phyloP scores from a whole-genome alignment of 2,329 filamentous ascomycete species.

The Stachybotrys elegans region DNA sequence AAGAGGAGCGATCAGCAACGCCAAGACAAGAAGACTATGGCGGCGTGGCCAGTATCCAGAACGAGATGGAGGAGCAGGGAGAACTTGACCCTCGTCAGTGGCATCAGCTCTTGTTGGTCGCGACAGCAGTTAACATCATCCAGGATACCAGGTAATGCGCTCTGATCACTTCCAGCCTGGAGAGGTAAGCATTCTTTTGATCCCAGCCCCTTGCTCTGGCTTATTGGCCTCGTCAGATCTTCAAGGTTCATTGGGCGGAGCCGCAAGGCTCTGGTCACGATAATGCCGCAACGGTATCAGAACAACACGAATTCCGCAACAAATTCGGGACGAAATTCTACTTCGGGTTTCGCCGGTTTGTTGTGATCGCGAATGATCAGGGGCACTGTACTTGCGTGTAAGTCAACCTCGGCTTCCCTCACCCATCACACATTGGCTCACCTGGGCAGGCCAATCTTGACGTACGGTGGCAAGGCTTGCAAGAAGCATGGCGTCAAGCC shows the following conservation, averaged over 20 bases:
- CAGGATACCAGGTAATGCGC: slow-evolving; percentile 34
- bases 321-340: slow-evolving; percentile 35
- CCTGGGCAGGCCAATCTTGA: slow-evolving; percentile 45
- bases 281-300: slow-evolving; percentile 25
- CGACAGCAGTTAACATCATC: no score
- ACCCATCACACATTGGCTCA: background rate
- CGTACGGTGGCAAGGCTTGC: slow-evolving; percentile 48
- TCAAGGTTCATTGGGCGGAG: slow-evolving; percentile 52
- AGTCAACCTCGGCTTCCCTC: slow-evolving; percentile 17
- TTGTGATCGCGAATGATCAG: slow-evolving; percentile 45
- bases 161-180: slow-evolving; percentile 36
- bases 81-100: slow-evolving; percentile 32
- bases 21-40: slow-evolving; percentile 9
- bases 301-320: slow-evolving; percentile 26
- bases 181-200: slow-evolving; percentile 25
- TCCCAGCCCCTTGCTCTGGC: background rate
- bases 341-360: slow-evolving; percentile 48
- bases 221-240: slow-evolving; percentile 32
- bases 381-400: slow-evolving; percentile 55
- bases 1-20: slow-evolving; percentile 17
- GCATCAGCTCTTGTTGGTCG: no score
- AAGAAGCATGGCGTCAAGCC: slow-evolving; percentile 48
- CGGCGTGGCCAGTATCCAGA: slow-evolving; percentile 10
- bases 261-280: slow-evolving; percentile 35
- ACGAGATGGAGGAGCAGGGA: slow-evolving; percentile 15